Evolutionary conservation across 805 yeast species (phyloP).

Genomic region (Wickerhamiella occidentalis): DNA sequence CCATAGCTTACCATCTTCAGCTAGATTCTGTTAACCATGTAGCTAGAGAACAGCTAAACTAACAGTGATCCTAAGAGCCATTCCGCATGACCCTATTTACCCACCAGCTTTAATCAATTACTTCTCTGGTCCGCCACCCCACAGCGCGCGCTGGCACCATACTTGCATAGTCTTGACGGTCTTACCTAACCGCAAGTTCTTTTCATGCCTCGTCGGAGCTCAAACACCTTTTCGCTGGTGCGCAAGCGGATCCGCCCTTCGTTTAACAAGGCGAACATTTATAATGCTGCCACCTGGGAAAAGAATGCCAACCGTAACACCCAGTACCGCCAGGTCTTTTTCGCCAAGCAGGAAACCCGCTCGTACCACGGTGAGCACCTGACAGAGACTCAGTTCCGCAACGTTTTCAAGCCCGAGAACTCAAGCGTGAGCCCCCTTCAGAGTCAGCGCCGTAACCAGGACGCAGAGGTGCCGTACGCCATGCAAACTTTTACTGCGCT

Average conservation of each 20-base stretch:
- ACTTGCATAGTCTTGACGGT: too few relatives aligned
- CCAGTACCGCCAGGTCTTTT: conserved; percentile 86
- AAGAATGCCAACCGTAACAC: conserved; percentile 35
- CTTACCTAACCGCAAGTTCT: background rate
- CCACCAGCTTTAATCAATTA: too few relatives aligned
- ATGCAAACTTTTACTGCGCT: conserved; percentile 79
- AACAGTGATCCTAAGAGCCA: too few relatives aligned
- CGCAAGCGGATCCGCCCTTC: conserved; percentile 56
- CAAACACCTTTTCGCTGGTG: conserved; percentile 27
- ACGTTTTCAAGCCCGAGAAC: conserved; percentile 52
- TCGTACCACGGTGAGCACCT: conserved; percentile 92
- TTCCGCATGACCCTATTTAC: too few relatives aligned
- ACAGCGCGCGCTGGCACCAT: too few relatives aligned
- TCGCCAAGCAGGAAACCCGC: conserved; percentile 81
- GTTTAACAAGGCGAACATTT: conserved; percentile 82
- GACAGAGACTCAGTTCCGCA: conserved; percentile 72
- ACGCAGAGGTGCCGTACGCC: conserved; percentile 56
- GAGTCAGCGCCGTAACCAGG: conserved; percentile 35
- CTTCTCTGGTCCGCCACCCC: too few relatives aligned
- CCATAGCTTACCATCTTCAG: too few relatives aligned
- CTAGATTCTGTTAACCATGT: too few relatives aligned
- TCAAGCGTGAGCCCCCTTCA: conserved; percentile 84
- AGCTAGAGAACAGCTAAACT: too few relatives aligned
- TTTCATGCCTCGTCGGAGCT: conserved; percentile 24
- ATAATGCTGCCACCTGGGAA: conserved; percentile 69